Base-by-base conservation (phyloP, 768 basidiomycete genomes). In the Pleurotus tuoliensis region DNA sequence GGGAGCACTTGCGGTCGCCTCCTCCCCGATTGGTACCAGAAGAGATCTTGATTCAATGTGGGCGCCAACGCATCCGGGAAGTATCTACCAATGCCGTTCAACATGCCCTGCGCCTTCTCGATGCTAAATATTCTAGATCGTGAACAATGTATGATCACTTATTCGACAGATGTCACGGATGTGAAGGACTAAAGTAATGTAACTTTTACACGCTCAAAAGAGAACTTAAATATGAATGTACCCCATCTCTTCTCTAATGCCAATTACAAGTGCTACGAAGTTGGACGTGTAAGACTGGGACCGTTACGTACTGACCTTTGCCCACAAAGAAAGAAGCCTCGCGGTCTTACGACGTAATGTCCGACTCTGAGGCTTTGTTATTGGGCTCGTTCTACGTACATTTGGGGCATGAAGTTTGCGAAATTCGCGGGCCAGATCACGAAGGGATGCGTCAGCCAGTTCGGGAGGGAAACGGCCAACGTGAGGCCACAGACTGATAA, bases 21-120 rank as follows among this genome's bases (percentile, higher is more conserved):
- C 79, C 84, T 4, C 79, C 80, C 3, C 76, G 69, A 47, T 72
- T 86, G 25, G 82, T 82, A 3, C 83, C 85, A 2, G 80, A 87
- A 58, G 84, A 87, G 43, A 73, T 86, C 5, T 69, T 84, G 40
- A 68, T 85, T 39, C 77, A 78, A 58, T 88, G 87, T 66, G 85
- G 86, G n/a, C 80, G 77, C 50, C 76, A 77, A 56, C 69, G 71
- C 9, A 73, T 89, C 46, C 81, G 82, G 20, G 83, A 88, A 66
- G 92, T 93, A 12, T 82, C 82, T 58, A 74, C 83, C 15, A 87
- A 88, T 56, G 88, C 83, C 15, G 87, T 94, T 25, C 81, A 76
- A 51, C 87, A 91, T 60, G 91, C 90, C 5, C 69, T 93, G 20
- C 83, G 86, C 57, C 67, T 93, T 22, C 76, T 94, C 38, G 90